Evolutionary conservation across 108 stramenopile species (phyloP), one percentile per base, ranked within the genome.

Genomic region (Discostella pseudostelligera): DNA sequence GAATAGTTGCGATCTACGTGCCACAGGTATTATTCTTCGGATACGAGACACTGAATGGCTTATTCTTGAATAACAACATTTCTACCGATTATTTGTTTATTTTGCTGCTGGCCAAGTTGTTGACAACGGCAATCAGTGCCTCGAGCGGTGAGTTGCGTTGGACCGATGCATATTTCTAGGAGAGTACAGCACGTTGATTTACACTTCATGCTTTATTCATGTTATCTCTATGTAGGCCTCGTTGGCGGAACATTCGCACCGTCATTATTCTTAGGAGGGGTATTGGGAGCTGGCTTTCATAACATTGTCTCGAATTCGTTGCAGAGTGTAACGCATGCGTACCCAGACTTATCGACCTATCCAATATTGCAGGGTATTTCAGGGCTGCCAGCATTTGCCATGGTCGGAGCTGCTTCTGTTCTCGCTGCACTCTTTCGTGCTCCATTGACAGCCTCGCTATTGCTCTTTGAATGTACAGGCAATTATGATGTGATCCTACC

Each of bases 221-320:
- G n/a, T n/a, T n/a, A n/a, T n/a, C n/a, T n/a, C n/a, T n/a, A n/a
- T n/a, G n/a, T n/a, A n/a, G n/a, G n/a, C n/a, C 63, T 96, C 1
- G 94, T 96, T 11, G 96, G 96, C 13, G 96, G 96, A 28, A 84
- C 87, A n/a, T 95, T 96, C 46, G 96, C 96, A 13, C 96, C 96
- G 19, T 91, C 93, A 1, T 67, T 96, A 9, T 96, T 96, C 62
- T 68, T 96, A 20, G 96, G 96, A 16, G 93, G 84, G 8, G 91
- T 92, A 65, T 69, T 82, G 32, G 96, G 96, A 14, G 91, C 88
- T n/a, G 80, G 91, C 14, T 96, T 93, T 69, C 87, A 91, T 35
- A 80, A 84, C 55, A 62, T 87, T 1, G 59, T 85, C 4, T 26
- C 49, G 14, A 65, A 44, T 62, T 50, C 74, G 21, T 59, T 82